Conservation (phyloP, 1,284 basidiomycete species). For the Chondrostereum purpureum region DNA sequence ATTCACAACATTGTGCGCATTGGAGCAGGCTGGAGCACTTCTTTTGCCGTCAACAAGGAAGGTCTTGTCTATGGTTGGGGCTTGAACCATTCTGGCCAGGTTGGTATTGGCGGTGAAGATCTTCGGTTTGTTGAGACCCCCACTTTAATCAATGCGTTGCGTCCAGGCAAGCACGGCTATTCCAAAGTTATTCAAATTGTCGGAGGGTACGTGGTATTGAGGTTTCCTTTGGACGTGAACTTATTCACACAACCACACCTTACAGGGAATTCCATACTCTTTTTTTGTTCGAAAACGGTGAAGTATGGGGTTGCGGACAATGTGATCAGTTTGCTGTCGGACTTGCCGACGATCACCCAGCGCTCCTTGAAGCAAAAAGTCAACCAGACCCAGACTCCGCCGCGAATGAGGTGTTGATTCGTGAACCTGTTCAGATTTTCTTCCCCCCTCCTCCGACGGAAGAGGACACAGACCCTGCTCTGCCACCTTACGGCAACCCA, state of each 20-base stretch:
- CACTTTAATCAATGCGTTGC: constrained; percentile 3
- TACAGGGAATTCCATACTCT: constrained; percentile 9
- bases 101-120: not conserved
- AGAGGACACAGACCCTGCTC: constrained; percentile 3
- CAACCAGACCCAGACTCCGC: not conserved
- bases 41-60: constrained; percentile 1
- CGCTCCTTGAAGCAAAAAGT: constrained; percentile 2
- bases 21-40: not conserved
- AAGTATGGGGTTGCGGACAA: constrained; percentile 8
- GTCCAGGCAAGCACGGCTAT: constrained; percentile 7
- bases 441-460: constrained; percentile 9
- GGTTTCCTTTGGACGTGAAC: not conserved
- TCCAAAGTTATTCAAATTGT: constrained; percentile 5
- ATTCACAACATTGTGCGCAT: not conserved
- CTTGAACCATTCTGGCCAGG: not conserved
- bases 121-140: not conserved
- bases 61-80: constrained; percentile 4
- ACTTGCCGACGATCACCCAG: constrained; percentile 5
- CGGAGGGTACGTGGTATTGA: constrained; percentile 1
- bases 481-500: constrained; percentile 1
- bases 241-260: too few species aligned
- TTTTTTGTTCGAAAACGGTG: constrained; percentile 9
- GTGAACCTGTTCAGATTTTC: constrained; percentile 6
- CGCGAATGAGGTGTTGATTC: constrained; percentile 3
- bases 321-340: constrained; percentile 8